Percentiles rank a stretch among this genome's conserved stretches.
These are phyloP conservation scores for Solanum pennellii DNA, from an alignment of 257 asterid species.

Conservation along the genomic window DNA sequence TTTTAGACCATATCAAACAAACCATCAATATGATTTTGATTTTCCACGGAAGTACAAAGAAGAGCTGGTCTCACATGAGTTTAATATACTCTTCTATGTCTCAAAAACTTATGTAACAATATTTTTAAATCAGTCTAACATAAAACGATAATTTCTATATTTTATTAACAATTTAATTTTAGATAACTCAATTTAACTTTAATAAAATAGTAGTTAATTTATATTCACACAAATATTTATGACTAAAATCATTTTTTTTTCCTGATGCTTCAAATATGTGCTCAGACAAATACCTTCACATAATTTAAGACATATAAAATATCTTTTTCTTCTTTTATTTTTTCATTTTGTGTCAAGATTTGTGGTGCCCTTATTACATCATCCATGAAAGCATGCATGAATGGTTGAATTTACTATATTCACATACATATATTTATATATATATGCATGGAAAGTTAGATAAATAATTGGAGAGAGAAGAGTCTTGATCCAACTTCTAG, in stretches of 20 bases:
- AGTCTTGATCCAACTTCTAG: conserved; percentile 27
- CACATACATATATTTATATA: neutral
- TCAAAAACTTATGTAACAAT: neutral
- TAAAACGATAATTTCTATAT: neutral
- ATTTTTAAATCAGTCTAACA: neutral
- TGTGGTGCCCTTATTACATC: neutral
- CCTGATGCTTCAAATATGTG: rapidly evolving
- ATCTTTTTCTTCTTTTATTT: neutral
- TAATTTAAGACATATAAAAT: neutral
- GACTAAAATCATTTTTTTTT: neutral
- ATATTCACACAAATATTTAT: neutral
- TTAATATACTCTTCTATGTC: neutral
- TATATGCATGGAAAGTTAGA: neutral
- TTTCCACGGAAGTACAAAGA: neutral
- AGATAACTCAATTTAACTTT: neutral
- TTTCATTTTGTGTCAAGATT: neutral
- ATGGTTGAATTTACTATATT: neutral
- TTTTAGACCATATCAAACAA: neutral
- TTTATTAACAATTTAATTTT: neutral
- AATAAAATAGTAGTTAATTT: neutral
- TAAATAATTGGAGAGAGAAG: conserved; percentile 15
- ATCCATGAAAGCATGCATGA: neutral
- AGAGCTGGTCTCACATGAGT: neutral
- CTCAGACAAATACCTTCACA: neutral
- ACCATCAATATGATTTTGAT: neutral